Evolutionary conservation across 306 rosid genomes (phyloP).

Genomic region (Phaseolus lunatus): DNA sequence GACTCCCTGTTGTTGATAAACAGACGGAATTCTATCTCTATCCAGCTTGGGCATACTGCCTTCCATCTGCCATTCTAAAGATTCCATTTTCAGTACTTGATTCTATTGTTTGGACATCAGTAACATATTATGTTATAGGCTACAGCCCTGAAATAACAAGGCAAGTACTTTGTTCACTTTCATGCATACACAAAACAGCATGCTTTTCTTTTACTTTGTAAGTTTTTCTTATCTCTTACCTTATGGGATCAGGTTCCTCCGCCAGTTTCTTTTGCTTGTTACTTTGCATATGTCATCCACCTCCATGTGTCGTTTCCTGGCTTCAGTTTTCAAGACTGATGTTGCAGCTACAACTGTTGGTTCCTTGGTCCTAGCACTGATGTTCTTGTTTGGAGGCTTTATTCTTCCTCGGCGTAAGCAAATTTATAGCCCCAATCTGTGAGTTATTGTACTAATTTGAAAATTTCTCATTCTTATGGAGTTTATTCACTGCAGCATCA

Average conservation of each 20-base stretch:
- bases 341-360: conserved; percentile 62
- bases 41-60: conserved; percentile 71
- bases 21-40: conserved; percentile 64
- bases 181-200: background rate
- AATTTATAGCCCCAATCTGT: background rate
- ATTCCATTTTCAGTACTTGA: conserved; percentile 67
- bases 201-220: conserved; percentile 11
- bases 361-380: conserved; percentile 49
- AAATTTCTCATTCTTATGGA: conserved; percentile 38
- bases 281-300: conserved; percentile 63
- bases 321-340: conserved; percentile 61
- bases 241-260: conserved; percentile 56
- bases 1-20: conserved; percentile 70
- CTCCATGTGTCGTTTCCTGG: conserved; percentile 64
- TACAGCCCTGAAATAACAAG: conserved; percentile 68
- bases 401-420: conserved; percentile 64
- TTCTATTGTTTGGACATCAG: conserved; percentile 61
- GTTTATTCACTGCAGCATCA: conserved; percentile 59
- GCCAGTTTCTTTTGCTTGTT: conserved; percentile 59
- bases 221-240: conserved; percentile 39
- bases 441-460: conserved; percentile 8
- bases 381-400: conserved; percentile 73
- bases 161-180: conserved; percentile 41
- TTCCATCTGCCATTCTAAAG: conserved; percentile 63
- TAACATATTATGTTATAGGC: conserved; percentile 69